Evolutionary conservation across 805 yeast genomes (phyloP).

Genomic region (Kuraishia borneana): DNA sequence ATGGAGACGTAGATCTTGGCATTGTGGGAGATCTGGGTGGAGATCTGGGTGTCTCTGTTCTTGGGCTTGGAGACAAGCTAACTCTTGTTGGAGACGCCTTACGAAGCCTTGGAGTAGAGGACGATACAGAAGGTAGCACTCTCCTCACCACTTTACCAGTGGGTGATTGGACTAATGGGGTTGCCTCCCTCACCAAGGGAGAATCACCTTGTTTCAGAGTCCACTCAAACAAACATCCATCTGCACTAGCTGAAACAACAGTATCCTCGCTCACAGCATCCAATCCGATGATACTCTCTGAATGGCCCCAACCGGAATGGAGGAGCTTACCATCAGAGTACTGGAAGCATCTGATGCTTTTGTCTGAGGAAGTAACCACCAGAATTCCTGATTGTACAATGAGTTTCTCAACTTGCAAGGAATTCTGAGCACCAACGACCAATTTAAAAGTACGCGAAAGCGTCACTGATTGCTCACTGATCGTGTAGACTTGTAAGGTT

Average conservation of each 20-base stretch:
- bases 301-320: conserved; percentile 49
- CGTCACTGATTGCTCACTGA: conserved; percentile 18
- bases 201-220: not conserved
- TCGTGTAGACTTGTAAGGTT: conserved; percentile 27
- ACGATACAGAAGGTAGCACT: conserved; percentile 6
- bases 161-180: conserved; percentile 3
- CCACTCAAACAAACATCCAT: conserved; percentile 49
- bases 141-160: conserved; percentile 13
- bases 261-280: conserved; percentile 10
- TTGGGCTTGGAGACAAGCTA: not conserved
- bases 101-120: not conserved
- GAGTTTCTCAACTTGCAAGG: conserved; percentile 33
- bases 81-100: not conserved
- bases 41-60: not conserved
- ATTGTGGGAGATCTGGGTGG: not conserved
- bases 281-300: conserved; percentile 38
- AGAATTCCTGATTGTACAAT: conserved; percentile 20
- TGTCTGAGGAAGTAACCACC: conserved; percentile 40
- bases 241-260: conserved; percentile 32
- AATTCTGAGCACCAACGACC: conserved; percentile 26
- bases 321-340: conserved; percentile 33
- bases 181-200: not conserved
- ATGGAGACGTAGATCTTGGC: not conserved
- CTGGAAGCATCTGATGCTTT: conserved; percentile 40
- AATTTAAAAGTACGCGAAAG: conserved; percentile 27